A percentile compares a stretch with the other conserved stretches of the same genome.
Conservation (phyloP, 805 yeast species). For the Candida hispaniensis region DNA sequence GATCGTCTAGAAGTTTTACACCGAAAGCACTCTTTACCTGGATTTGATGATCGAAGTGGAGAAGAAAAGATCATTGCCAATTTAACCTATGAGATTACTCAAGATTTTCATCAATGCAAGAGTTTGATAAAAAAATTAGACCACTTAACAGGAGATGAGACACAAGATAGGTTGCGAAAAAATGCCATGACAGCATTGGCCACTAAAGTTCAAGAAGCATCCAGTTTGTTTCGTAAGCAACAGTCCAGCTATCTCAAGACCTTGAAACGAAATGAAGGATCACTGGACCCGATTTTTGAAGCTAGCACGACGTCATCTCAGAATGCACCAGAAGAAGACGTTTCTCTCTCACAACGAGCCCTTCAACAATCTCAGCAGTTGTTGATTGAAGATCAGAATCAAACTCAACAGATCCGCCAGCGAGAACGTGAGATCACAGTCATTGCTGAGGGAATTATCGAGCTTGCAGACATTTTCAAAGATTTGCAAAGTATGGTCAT, state of each 20-base stretch:
- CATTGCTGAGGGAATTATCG: constrained; percentile 88
- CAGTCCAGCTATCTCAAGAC: constrained; percentile 85
- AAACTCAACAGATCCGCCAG: constrained; percentile 41
- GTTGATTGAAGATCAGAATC: constrained; percentile 19
- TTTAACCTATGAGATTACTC: constrained; percentile 63
- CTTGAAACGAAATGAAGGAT: constrained; percentile 59
- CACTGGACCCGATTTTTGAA: constrained; percentile 13
- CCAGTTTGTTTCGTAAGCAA: constrained; percentile 69
- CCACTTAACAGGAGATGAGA: constrained; percentile 26
- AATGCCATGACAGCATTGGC: constrained; percentile 63
- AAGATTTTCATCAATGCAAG: constrained; percentile 67
- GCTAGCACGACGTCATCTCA: constrained; percentile 18
- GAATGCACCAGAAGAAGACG: constrained; percentile 25
- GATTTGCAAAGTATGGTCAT: constrained; percentile 86
- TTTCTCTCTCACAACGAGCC: constrained; percentile 30
- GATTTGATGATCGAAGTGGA: constrained; percentile 66
- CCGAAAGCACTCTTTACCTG: constrained; percentile 75
- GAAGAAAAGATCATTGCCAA: constrained; percentile 74
- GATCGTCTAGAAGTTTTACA: constrained; percentile 58
- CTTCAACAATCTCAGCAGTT: constrained; percentile 22
- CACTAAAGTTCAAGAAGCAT: constrained; percentile 63
- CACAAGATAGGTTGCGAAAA: constrained; percentile 8
- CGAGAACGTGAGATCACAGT: constrained; percentile 85
- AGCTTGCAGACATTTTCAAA: constrained; percentile 83
- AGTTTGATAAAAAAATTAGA: constrained; percentile 59